These are phyloP conservation scores for Citrus cavaleriei DNA, from an alignment of 345 rosid species.

Conservation along the genomic window DNA sequence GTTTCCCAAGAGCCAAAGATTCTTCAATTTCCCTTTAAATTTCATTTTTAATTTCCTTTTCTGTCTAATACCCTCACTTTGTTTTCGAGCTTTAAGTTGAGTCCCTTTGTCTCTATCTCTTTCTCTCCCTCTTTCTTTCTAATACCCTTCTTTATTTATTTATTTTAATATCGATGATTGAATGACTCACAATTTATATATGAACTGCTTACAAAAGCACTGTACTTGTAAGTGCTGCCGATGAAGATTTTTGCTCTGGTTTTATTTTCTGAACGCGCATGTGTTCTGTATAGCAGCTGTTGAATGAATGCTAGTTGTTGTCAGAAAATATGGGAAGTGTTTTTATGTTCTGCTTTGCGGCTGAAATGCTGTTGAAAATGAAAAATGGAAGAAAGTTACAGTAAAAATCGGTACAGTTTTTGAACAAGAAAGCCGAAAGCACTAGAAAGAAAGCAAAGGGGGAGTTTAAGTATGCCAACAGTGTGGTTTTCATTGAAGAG, in stretches of 20 bases:
- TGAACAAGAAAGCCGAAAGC: neutral
- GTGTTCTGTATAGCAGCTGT: neutral
- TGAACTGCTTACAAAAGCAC: slow-evolving; percentile 8
- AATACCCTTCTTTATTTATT: neutral
- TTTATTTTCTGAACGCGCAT: neutral
- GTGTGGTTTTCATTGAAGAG: slow-evolving; percentile 68
- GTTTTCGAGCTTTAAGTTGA: neutral
- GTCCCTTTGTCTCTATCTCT: neutral
- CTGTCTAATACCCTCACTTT: neutral
- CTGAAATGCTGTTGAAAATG: neutral
- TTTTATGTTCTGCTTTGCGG: slow-evolving; percentile 9
- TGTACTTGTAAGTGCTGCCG: neutral
- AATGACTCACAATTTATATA: neutral
- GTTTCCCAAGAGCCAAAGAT: slow-evolving; percentile 1
- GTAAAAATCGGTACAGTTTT: neutral
- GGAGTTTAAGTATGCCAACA: slow-evolving; percentile 48
- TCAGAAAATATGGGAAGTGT: neutral
- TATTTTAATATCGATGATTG: neutral
- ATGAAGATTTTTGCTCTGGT: neutral
- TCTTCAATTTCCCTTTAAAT: neutral
- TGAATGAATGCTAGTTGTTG: neutral
- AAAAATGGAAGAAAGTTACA: neutral
- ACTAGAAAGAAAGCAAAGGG: neutral
- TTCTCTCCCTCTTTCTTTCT: neutral
- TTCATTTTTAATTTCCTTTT: neutral